These are phyloP conservation scores for Malassezia brasiliensis DNA, from an alignment of 1,284 basidiomycete species.

Conservation along the genomic window DNA sequence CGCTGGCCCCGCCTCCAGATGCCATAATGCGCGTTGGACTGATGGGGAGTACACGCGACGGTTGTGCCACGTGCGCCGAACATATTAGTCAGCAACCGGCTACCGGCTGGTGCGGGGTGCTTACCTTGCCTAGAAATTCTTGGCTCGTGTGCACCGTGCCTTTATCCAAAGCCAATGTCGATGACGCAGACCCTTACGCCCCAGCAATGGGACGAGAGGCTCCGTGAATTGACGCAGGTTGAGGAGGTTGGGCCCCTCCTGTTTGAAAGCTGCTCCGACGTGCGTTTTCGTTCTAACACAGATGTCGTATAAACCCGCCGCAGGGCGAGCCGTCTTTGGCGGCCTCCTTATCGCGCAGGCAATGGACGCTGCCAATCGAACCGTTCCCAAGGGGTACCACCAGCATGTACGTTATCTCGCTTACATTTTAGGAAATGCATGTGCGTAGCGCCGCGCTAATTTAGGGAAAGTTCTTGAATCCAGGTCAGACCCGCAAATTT, in stretches of 20 bases:
- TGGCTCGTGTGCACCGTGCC: neutral
- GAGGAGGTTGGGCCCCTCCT: neutral
- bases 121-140: neutral
- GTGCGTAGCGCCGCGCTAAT: neutral
- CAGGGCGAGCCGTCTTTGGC: conserved; percentile 44
- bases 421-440: conserved; percentile 10
- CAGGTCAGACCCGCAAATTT: conserved; percentile 30
- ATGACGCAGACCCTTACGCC: neutral
- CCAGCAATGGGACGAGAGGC: conserved; percentile 10
- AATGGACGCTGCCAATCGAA: conserved; percentile 30
- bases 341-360: conserved; percentile 42
- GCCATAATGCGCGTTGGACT: neutral
- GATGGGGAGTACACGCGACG: neutral
- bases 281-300: conserved; percentile 6
- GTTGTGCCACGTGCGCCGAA: neutral
- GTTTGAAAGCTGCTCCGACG: conserved; percentile 1
- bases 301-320: conserved; percentile 33
- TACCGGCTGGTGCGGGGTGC: neutral
- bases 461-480: conserved; percentile 36
- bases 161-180: neutral
- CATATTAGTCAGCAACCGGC: neutral
- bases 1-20: neutral
- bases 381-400: conserved; percentile 27
- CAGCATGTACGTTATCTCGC: conserved; percentile 21
- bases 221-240: neutral